phyloP scores from a whole-genome alignment of 1,284 basidiomycete genomes.

The Hemileia vastatrix region DNA sequence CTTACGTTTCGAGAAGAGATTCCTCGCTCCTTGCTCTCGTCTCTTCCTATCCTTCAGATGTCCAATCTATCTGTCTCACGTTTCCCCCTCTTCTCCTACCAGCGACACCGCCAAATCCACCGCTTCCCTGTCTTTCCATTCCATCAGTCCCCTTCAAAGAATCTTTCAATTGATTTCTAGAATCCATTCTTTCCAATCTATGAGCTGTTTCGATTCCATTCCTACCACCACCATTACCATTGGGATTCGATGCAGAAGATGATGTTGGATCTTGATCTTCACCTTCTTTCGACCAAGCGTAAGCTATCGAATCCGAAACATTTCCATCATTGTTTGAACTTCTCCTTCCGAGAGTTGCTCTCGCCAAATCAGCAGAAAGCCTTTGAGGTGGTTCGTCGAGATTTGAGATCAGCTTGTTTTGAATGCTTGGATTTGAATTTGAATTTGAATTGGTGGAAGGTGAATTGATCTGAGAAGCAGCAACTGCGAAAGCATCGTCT shows the following conservation, averaged over 20 bases:
- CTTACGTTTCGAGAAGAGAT: no score
- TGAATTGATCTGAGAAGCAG: no score
- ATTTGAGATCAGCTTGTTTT: not conserved
- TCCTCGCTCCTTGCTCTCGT: no score
- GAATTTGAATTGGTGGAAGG: no score
- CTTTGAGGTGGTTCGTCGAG: not conserved
- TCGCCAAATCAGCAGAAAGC: not conserved
- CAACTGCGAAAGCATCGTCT: conserved; percentile 27
- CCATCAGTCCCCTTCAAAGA: not conserved
- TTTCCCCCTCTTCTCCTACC: not conserved
- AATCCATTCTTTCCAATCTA: not conserved
- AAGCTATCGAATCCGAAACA: no score
- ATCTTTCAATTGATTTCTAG: not conserved
- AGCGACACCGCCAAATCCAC: not conserved
- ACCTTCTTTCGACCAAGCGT: not conserved
- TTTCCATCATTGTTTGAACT: no score
- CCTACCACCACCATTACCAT: not conserved
- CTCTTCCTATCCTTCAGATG: not conserved
- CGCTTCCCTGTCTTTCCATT: not conserved
- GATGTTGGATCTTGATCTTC: not conserved
- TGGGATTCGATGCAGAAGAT: no score
- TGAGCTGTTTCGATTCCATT: not conserved
- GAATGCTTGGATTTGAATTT: no score
- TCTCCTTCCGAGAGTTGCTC: not conserved
- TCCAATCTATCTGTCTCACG: not conserved